A percentile compares a stretch with the other conserved stretches of the same genome.
phyloP scores from a whole-genome alignment of 2,329 filamentous ascomycete species.

The Aspergillus texensis region DNA sequence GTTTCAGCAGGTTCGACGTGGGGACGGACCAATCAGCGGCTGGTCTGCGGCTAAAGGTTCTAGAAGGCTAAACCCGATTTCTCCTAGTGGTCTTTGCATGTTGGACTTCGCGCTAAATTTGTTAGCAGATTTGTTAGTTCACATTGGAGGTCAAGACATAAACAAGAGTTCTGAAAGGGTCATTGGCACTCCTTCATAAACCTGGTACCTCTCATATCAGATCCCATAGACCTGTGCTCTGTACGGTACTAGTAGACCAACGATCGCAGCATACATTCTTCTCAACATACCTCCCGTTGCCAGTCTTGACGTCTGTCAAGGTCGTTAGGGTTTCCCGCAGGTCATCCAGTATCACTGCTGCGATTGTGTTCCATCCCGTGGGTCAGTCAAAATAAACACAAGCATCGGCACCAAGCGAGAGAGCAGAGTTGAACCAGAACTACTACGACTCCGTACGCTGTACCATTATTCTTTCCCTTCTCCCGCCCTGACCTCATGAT shows the following conservation, averaged over 20 bases:
- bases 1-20: neutral
- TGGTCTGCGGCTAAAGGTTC: neutral
- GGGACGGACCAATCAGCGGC: neutral
- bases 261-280: slow-evolving; percentile 11
- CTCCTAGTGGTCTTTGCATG: neutral
- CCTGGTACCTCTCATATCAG: neutral
- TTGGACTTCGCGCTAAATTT: slow-evolving; percentile 2
- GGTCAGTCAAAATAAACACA: slow-evolving; percentile 42
- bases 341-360: slow-evolving; percentile 10
- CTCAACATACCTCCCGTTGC: slow-evolving; percentile 12
- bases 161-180: neutral
- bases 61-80: neutral
- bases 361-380: slow-evolving; percentile 18
- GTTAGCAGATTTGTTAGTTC: neutral
- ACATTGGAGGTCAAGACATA: neutral
- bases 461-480: slow-evolving; percentile 5
- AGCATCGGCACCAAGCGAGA: slow-evolving; percentile 26
- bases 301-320: slow-evolving; percentile 4
- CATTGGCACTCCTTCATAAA: neutral
- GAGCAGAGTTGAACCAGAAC: slow-evolving; percentile 12
- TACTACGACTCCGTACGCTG: neutral
- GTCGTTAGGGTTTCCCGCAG: neutral
- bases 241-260: neutral
- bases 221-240: neutral
- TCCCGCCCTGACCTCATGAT: slow-evolving; percentile 19